These are phyloP conservation scores for Globisporangium splendens DNA, from an alignment of 352 stramenopile species.

Conservation along the genomic window DNA sequence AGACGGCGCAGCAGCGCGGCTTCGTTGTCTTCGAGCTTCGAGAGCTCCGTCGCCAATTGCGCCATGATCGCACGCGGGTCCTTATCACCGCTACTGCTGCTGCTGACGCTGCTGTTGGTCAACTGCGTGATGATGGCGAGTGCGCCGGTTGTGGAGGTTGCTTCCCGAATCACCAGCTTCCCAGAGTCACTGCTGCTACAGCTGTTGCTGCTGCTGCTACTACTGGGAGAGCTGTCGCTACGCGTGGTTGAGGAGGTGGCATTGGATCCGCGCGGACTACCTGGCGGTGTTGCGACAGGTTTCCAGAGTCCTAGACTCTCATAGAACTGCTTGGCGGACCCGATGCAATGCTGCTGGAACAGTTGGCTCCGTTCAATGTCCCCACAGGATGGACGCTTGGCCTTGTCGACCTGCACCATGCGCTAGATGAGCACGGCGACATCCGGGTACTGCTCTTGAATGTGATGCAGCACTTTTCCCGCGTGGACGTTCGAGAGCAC, in stretches of 20 bases:
- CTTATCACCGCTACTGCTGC: not conserved
- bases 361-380: slow-evolving; percentile 37
- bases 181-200: no score
- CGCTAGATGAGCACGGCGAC: slow-evolving; percentile 39
- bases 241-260: not conserved
- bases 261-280: not conserved
- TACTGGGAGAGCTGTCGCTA: no score
- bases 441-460: slow-evolving; percentile 37
- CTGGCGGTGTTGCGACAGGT: not conserved
- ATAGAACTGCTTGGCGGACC: slow-evolving; percentile 3
- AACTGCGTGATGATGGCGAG: no score
- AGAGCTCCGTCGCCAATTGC: slow-evolving; percentile 7
- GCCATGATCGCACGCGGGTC: not conserved
- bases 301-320: not conserved
- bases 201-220: not conserved
- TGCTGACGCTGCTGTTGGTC: not conserved
- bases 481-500: slow-evolving; percentile 46
- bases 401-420: slow-evolving; percentile 49
- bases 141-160: no score
- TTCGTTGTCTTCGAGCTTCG: slow-evolving; percentile 10
- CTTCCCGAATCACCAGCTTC: no score
- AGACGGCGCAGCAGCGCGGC: slow-evolving; percentile 2
- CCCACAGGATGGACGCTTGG: slow-evolving; percentile 34
- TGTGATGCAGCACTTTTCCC: slow-evolving; percentile 27
- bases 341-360: slow-evolving; percentile 5